Evolutionary conservation across 2,329 filamentous ascomycete genomes (phyloP).

Genomic region (Phoma sp.): DNA sequence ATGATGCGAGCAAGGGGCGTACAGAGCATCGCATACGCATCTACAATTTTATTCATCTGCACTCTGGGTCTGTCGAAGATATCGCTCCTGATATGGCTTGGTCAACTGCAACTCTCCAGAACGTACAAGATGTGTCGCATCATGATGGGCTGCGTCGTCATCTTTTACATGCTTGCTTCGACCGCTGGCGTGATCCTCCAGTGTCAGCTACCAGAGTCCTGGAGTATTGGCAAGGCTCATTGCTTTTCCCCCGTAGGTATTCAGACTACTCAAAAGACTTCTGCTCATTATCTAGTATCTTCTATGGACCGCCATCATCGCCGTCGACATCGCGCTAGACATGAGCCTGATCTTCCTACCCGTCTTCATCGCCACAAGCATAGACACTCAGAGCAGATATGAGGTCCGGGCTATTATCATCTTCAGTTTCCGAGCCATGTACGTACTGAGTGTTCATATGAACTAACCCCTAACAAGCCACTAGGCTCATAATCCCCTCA

Average conservation of each 20-base stretch:
- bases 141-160: conserved; percentile 17
- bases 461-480: not conserved
- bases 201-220: conserved; percentile 34
- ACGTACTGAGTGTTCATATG: not conserved
- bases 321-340: conserved; percentile 29
- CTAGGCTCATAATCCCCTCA: conserved; percentile 30
- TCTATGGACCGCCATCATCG: conserved; percentile 31
- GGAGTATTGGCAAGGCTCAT: conserved; percentile 29
- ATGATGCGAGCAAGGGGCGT: conserved; percentile 12
- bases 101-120: conserved; percentile 21
- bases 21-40: conserved; percentile 29
- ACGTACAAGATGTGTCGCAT: conserved; percentile 21
- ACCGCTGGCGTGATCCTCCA: conserved; percentile 27
- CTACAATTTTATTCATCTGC: conserved; percentile 32
- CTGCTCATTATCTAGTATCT: conserved; percentile 14
- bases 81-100: conserved; percentile 29
- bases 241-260: conserved; percentile 31
- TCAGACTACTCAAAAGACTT: not conserved
- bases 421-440: conserved; percentile 31
- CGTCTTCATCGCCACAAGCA: conserved; percentile 22
- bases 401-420: conserved; percentile 24
- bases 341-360: conserved; percentile 25
- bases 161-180: conserved; percentile 23
- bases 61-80: conserved; percentile 32
- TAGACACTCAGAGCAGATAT: conserved; percentile 23